A percentile compares a stretch with the other conserved stretches of the same genome.
Conservation (phyloP, 371 early-diverging fungal species). For the Rhizomucor miehei region DNA sequence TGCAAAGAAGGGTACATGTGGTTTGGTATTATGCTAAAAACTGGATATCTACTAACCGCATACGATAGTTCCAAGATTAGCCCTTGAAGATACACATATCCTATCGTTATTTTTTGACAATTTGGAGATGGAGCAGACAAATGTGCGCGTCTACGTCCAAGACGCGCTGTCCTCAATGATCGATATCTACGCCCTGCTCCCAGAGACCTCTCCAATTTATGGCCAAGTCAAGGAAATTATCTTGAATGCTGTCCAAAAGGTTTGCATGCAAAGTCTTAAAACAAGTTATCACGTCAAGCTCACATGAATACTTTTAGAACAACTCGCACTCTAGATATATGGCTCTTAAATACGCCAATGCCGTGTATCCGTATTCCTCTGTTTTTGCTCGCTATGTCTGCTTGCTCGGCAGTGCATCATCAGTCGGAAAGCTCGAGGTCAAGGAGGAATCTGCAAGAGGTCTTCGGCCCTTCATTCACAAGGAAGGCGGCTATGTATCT, state of each 20-base stretch:
- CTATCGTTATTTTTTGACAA: slow-evolving; percentile 69
- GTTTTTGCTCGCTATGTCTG: slow-evolving; percentile 74
- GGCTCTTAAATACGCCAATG: slow-evolving; percentile 75
- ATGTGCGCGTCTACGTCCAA: slow-evolving; percentile 74
- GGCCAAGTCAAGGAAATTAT: slow-evolving; percentile 49
- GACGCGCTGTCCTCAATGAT: slow-evolving; percentile 81
- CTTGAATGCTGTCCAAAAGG: slow-evolving; percentile 63
- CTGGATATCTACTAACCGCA: neutral
- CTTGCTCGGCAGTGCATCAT: slow-evolving; percentile 58
- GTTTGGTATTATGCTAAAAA: neutral
- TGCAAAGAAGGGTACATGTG: slow-evolving; percentile 64
- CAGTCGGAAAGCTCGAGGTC: slow-evolving; percentile 75
- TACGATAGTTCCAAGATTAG: slow-evolving; percentile 60
- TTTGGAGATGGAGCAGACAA: slow-evolving; percentile 59
- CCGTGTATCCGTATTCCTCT: slow-evolving; percentile 70
- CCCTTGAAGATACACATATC: slow-evolving; percentile 58
- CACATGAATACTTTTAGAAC: slow-evolving; percentile 14
- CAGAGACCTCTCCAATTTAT: slow-evolving; percentile 35
- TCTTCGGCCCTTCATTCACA: slow-evolving; percentile 38
- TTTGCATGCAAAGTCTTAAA: slow-evolving; percentile 16
- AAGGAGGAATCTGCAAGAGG: slow-evolving; percentile 68
- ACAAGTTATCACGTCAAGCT: neutral
- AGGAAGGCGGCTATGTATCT: slow-evolving; percentile 17
- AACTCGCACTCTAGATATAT: slow-evolving; percentile 41
- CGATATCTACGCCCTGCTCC: slow-evolving; percentile 58